Percentiles rank a stretch among this genome's conserved stretches.
phyloP scores from a whole-genome alignment of 176 grass and related monocot genomes.

The Oryza brachyantha region DNA sequence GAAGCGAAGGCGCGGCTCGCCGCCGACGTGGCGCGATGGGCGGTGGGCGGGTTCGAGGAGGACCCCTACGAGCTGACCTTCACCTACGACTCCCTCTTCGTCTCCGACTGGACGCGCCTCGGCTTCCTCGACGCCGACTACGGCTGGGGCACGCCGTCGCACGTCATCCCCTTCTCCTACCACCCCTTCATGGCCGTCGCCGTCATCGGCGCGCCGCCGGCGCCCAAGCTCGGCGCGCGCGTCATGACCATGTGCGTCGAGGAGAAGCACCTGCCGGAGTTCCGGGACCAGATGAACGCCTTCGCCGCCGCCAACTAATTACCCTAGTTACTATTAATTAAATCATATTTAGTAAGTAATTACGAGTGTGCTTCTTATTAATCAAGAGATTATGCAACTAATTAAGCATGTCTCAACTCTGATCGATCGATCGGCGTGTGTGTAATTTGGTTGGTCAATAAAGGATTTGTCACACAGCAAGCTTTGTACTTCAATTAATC shows the following conservation, averaged over 20 bases:
- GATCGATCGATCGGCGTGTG: no score
- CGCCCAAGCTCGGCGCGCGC: conserved; percentile 48
- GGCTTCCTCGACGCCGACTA: conserved; percentile 80
- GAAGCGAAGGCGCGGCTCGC: conserved; percentile 62
- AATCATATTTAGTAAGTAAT: background rate
- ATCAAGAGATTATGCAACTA: no score
- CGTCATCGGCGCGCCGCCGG: conserved; percentile 64
- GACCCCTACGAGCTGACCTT: conserved; percentile 75
- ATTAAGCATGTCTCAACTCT: no score
- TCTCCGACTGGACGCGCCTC: conserved; percentile 81
- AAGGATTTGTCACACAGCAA: no score
- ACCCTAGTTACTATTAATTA: background rate
- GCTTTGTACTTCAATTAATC: no score
- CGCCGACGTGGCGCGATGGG: conserved; percentile 59
- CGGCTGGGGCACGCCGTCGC: conserved; percentile 64
- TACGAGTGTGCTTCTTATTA: background rate
- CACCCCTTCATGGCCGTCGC: conserved; percentile 78
- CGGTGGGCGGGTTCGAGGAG: conserved; percentile 43
- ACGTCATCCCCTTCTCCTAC: conserved; percentile 73
- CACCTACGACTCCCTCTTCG: conserved; percentile 67
- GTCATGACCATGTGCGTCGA: conserved; percentile 93
- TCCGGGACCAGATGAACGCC: conserved; percentile 68
- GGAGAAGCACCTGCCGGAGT: conserved; percentile 60
- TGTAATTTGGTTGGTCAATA: no score
- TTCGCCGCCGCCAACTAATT: conserved; percentile 16